Conservation (phyloP, 83 land plant species). For the Picea engelmannii region DNA sequence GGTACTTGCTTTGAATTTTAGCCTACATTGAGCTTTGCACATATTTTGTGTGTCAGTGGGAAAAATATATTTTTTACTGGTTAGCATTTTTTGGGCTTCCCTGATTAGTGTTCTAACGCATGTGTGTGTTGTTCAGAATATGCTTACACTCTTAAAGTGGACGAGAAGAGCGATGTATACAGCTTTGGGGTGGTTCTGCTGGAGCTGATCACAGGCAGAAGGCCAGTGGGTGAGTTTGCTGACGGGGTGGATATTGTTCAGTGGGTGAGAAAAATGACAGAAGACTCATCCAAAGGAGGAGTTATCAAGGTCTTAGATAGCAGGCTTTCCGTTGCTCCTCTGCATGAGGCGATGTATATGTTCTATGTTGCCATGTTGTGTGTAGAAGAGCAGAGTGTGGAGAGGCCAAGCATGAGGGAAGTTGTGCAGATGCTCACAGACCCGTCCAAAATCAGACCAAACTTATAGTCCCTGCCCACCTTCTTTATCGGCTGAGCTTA, state of each 20-base stretch:
- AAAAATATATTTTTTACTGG: no score
- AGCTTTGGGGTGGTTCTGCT: conserved; percentile 68
- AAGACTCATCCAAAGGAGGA: conserved; percentile 56
- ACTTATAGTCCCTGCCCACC: no score
- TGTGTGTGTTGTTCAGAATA: conserved; percentile 46
- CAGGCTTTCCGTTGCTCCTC: conserved; percentile 48
- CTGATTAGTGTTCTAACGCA: background rate
- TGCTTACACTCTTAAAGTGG: conserved; percentile 65
- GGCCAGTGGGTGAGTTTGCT: conserved; percentile 60
- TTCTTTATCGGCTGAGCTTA: no score
- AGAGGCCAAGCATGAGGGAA: conserved; percentile 83
- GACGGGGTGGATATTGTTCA: conserved; percentile 70
- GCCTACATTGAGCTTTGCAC: no score
- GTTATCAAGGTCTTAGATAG: conserved; percentile 60
- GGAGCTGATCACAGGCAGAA: conserved; percentile 60
- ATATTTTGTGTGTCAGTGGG: no score
- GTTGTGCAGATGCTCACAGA: conserved; percentile 77
- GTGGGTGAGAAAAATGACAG: conserved; percentile 40
- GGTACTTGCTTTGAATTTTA: no score
- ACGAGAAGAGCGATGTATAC: conserved; percentile 73
- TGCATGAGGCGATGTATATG: conserved; percentile 68
- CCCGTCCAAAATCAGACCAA: conserved; percentile 20
- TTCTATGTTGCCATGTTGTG: conserved; percentile 78
- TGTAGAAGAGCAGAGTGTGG: conserved; percentile 66
- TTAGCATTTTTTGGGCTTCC: no score